Conservation (phyloP, 257 asterid genomes). For the Haberlea rhodopensis region DNA sequence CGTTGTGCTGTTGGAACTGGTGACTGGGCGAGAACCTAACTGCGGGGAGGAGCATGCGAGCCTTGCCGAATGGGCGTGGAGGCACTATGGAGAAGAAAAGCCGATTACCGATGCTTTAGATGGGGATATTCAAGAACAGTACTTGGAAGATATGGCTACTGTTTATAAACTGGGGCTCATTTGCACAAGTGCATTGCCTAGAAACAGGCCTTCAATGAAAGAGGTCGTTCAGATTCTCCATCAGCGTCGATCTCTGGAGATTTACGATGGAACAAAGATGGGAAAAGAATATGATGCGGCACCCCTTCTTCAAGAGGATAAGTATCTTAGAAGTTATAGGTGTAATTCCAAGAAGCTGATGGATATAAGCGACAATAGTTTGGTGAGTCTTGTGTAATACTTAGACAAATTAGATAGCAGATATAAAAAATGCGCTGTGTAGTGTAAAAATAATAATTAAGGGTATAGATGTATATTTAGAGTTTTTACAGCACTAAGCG, state of each 20-base stretch:
- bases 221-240: constrained; percentile 61
- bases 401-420: background rate
- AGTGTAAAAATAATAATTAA: background rate
- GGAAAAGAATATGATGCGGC: constrained; percentile 46
- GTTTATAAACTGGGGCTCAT: constrained; percentile 69
- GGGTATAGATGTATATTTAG: constrained; percentile 8
- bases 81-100: constrained; percentile 50
- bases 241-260: constrained; percentile 31
- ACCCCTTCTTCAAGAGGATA: constrained; percentile 61
- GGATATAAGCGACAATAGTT: constrained; percentile 40
- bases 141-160: constrained; percentile 48
- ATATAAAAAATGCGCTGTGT: background rate
- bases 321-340: constrained; percentile 55
- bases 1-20: constrained; percentile 43
- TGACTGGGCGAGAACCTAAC: constrained; percentile 54
- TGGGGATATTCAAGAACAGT: constrained; percentile 39
- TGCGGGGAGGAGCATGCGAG: constrained; percentile 59
- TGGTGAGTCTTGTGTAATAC: constrained; percentile 34
- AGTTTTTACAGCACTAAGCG: background rate
- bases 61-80: constrained; percentile 95
- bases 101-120: constrained; percentile 42
- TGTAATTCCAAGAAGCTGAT: constrained; percentile 47
- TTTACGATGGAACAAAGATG: constrained; percentile 26
- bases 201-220: constrained; percentile 76
- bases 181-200: constrained; percentile 62